Evolutionary conservation across 2,329 filamentous ascomycete genomes (phyloP), one percentile per base, ranked within the genome.

Genomic region (Cladosporium sp.): DNA sequence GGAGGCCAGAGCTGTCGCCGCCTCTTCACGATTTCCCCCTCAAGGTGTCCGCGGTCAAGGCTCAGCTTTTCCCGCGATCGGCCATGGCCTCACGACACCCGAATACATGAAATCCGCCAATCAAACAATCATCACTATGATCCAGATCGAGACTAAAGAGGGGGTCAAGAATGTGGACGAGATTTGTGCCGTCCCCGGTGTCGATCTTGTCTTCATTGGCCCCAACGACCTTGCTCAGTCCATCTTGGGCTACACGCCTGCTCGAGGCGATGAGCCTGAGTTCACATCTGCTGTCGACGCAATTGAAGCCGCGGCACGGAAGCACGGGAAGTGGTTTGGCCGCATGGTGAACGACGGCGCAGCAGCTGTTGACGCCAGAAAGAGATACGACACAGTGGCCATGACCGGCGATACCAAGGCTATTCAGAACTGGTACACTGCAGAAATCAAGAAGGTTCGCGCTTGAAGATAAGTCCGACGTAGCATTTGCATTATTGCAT

Each of bases 291-390:
- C 83, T 2, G 83, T 86, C 69, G 79, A 81, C 23, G 78, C 74
- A 52, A 83, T 86, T 64, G 79, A 88, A 11, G 79, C 79, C 14
- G 88, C 89, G 2, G 84, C 86, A 3, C 80, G 82, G 61, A 83
- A 81, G 67, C 83, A 88, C 12, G 88, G 88, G 23, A 91, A 90
- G 78, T 89, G 89, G 79, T 84, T 83, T 6, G 89, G 86, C 0
- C 78, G 81, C 1, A 78, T 85, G 77, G 78, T 80, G 0, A 82
- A 83, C 66, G 77, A 84, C 60, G 80, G 80, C 59, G 78, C 80
- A 23, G 81, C 81, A 1, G 83, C 83, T 4, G 77, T 79, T 62
- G 78, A 78, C 2, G 79, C 80, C 23, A 80, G 79, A 14, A 84
- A 85, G 75, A 79, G 78, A 65, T 80, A 84, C 69, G 81, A 85